phyloP scores from a whole-genome alignment of 1,284 basidiomycete species.

The Apiotrichum akiyoshidainum region DNA sequence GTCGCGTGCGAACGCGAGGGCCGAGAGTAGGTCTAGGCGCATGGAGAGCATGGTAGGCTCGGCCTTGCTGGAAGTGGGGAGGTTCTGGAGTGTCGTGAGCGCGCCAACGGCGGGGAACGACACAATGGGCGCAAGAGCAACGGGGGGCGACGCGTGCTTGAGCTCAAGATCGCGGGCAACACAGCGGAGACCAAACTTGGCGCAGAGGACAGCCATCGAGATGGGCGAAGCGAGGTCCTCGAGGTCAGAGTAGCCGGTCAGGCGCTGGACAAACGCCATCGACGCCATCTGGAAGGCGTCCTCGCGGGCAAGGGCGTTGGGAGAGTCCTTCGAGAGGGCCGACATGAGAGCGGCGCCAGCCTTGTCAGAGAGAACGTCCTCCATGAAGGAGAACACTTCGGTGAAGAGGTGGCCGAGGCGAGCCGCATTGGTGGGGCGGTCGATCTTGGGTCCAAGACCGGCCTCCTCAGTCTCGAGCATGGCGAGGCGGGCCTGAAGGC shows the following conservation, averaged over 20 bases:
- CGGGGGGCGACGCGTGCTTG: constrained; percentile 23
- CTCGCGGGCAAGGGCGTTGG: constrained; percentile 40
- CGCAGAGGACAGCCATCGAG: constrained; percentile 60
- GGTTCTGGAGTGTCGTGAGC: constrained; percentile 55
- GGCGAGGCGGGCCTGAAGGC: constrained; percentile 46
- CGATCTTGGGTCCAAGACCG: constrained; percentile 38
- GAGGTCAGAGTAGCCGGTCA: constrained; percentile 55
- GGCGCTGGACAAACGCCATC: constrained; percentile 52
- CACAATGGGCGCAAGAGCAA: constrained; percentile 36
- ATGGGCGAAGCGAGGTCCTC: constrained; percentile 69
- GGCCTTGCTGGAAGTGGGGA: constrained; percentile 22
- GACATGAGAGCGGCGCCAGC: constrained; percentile 39
- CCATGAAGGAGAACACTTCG: constrained; percentile 69
- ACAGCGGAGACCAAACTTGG: constrained; percentile 73
- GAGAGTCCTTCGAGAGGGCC: constrained; percentile 24
- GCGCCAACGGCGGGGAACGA: constrained; percentile 51
- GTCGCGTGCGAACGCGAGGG: constrained; percentile 58
- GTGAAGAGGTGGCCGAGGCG: constrained; percentile 74
- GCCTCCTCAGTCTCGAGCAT: constrained; percentile 29
- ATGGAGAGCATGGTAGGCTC: constrained; percentile 16
- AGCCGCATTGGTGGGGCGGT: constrained; percentile 55
- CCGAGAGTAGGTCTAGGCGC: constrained; percentile 47
- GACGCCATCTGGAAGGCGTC: constrained; percentile 51
- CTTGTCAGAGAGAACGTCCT: constrained; percentile 38
- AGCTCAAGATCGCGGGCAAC: constrained; percentile 31